These are phyloP conservation scores for Paracoccidioides brasiliensis DNA, from an alignment of 2,329 filamentous ascomycete genomes.

Conservation along the genomic window DNA sequence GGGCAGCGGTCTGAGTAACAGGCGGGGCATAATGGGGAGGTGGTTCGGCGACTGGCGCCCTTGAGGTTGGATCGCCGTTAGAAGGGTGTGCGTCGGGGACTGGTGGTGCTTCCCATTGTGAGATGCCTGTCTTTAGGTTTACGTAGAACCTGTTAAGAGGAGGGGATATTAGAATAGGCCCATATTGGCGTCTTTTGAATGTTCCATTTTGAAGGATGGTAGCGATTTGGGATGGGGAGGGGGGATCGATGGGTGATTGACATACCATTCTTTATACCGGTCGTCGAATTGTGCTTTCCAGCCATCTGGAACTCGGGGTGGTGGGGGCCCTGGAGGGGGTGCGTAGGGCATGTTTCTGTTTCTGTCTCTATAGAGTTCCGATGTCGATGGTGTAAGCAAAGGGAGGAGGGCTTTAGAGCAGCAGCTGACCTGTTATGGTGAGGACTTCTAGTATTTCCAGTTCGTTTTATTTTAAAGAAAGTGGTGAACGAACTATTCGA, in stretches of 20 bases:
- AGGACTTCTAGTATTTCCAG: no score
- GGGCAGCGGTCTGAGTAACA: constrained; percentile 17
- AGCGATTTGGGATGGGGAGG: background rate
- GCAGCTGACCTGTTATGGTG: no score
- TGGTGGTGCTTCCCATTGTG: constrained; percentile 63
- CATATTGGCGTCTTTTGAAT: no score
- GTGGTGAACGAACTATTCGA: no score
- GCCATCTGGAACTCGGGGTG: constrained; percentile 55
- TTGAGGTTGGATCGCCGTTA: constrained; percentile 42
- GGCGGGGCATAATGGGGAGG: constrained; percentile 19
- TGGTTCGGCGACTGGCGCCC: constrained; percentile 11
- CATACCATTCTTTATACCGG: constrained; percentile 73
- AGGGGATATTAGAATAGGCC: no score
- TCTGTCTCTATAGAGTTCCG: background rate
- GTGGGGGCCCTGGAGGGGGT: constrained; percentile 40
- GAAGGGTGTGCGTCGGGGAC: constrained; percentile 25
- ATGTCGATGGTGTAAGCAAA: no score
- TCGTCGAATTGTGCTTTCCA: constrained; percentile 80
- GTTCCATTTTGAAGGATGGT: constrained; percentile 1
- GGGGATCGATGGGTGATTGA: background rate
- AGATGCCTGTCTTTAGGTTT: constrained; percentile 74
- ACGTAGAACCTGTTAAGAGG: constrained; percentile 62
- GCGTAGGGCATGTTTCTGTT: constrained; percentile 23
- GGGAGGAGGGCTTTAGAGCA: no score
- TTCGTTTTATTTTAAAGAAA: no score